Evolutionary conservation across 1,284 basidiomycete species (phyloP).

Genomic region (Pisolithus thermaeus): DNA sequence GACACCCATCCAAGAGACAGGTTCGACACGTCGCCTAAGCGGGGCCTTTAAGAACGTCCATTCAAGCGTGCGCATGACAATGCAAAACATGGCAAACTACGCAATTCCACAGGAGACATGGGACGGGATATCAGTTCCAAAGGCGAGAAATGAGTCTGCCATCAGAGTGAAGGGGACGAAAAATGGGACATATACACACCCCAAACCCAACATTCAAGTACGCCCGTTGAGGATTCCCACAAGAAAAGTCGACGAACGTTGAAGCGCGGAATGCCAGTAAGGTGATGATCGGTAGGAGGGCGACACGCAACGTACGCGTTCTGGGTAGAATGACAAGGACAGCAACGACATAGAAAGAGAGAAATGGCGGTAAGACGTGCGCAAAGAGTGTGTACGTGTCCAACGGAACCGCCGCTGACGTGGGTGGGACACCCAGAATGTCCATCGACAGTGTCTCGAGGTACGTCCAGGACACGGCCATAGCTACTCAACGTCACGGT

Average conservation of each 20-base stretch:
- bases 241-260: constrained; percentile 37
- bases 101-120: too few species aligned
- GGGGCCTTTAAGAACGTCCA: constrained; percentile 13
- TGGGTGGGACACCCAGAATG: too few species aligned
- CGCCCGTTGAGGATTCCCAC: constrained; percentile 27
- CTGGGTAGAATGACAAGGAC: constrained; percentile 42
- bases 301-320: constrained; percentile 38
- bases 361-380: constrained; percentile 4
- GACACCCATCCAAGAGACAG: constrained; percentile 2
- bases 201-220: constrained; percentile 35
- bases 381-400: neutral
- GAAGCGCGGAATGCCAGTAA: constrained; percentile 36
- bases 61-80: constrained; percentile 11
- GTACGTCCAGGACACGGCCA: too few species aligned
- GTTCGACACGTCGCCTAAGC: constrained; percentile 3
- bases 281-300: constrained; percentile 40
- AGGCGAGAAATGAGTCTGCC: neutral
- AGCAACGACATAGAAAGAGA: constrained; percentile 39
- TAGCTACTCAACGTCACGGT: too few species aligned
- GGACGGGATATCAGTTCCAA: too few species aligned
- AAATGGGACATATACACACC: constrained; percentile 21
- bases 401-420: neutral
- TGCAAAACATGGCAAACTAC: neutral
- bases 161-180: neutral
- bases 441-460: too few species aligned